Percentiles rank a stretch among this genome's conserved stretches.
Conservation (phyloP, 805 yeast genomes). For the Diddensiella santjacobensis region DNA sequence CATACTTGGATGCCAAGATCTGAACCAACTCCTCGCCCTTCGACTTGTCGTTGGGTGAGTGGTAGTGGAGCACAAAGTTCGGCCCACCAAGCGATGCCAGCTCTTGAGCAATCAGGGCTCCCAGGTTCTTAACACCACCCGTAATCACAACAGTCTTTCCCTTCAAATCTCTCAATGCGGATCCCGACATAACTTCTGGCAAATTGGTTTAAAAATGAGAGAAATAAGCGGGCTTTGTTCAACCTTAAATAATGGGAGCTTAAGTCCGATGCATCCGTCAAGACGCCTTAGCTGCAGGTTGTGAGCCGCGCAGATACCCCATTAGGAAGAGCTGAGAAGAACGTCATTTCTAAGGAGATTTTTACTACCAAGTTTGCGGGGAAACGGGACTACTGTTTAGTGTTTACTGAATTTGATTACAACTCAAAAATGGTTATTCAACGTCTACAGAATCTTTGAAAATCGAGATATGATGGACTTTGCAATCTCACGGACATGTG, state of each 20-base stretch:
- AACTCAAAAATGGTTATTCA: no score
- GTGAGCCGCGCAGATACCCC: neutral
- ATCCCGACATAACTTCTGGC: conserved; percentile 14
- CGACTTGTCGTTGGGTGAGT: conserved; percentile 40
- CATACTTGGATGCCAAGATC: conserved; percentile 34
- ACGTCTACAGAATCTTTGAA: no score
- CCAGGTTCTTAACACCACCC: conserved; percentile 62
- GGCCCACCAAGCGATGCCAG: conserved; percentile 51
- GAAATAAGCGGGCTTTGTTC: neutral
- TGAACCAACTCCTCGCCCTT: conserved; percentile 38
- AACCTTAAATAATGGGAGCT: neutral
- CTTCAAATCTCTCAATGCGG: conserved; percentile 21
- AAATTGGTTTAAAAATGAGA: conserved; percentile 9
- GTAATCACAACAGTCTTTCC: conserved; percentile 55
- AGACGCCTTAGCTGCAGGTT: neutral
- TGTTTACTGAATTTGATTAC: no score
- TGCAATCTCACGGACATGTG: conserved; percentile 34
- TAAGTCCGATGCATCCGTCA: neutral
- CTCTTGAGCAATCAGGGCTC: conserved; percentile 49
- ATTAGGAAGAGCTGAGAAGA: no score
- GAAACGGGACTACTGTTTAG: no score
- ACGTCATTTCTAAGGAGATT: no score
- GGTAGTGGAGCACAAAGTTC: conserved; percentile 53
- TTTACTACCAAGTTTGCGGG: no score
- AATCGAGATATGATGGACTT: conserved; percentile 31